phyloP scores from a whole-genome alignment of 306 rosid species.

The Oemleria cerasiformis region DNA sequence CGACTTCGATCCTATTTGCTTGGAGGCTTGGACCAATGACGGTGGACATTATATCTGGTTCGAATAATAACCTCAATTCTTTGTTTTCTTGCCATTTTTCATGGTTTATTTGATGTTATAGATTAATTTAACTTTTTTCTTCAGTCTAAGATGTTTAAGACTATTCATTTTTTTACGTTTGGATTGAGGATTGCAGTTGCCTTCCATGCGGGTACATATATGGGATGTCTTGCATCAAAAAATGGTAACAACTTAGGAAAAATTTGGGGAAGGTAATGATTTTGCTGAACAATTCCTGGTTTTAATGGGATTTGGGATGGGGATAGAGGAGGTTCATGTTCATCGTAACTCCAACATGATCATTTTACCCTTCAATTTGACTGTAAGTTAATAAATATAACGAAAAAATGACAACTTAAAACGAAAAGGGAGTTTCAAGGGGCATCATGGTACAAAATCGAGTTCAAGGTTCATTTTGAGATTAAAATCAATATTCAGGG shows the following conservation, averaged over 20 bases:
- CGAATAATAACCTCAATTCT: not conserved
- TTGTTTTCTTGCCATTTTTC: not conserved
- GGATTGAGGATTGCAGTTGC: not conserved
- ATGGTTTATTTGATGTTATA: too few species aligned
- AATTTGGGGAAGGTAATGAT: constrained; percentile 54
- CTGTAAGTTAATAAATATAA: too few species aligned
- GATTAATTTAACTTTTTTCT: not conserved
- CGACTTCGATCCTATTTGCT: constrained; percentile 76
- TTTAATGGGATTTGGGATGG: too few species aligned
- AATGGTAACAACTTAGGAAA: constrained; percentile 36
- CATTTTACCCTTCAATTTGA: too few species aligned
- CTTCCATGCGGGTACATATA: constrained; percentile 80
- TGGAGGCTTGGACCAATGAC: constrained; percentile 70
- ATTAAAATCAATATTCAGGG: too few species aligned
- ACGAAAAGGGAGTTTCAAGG: too few species aligned
- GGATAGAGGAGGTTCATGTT: too few species aligned
- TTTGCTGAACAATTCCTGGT: not conserved
- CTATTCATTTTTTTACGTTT: too few species aligned
- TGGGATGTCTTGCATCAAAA: constrained; percentile 17
- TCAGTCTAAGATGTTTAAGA: not conserved
- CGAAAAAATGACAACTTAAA: too few species aligned
- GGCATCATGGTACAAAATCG: too few species aligned
- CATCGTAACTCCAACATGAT: too few species aligned
- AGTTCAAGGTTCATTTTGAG: too few species aligned
- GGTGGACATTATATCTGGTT: constrained; percentile 81